A percentile compares a stretch with the other conserved stretches of the same genome.
Evolutionary conservation across 371 early-diverging fungal species (phyloP).

Genomic region (Mucor irregularis): DNA sequence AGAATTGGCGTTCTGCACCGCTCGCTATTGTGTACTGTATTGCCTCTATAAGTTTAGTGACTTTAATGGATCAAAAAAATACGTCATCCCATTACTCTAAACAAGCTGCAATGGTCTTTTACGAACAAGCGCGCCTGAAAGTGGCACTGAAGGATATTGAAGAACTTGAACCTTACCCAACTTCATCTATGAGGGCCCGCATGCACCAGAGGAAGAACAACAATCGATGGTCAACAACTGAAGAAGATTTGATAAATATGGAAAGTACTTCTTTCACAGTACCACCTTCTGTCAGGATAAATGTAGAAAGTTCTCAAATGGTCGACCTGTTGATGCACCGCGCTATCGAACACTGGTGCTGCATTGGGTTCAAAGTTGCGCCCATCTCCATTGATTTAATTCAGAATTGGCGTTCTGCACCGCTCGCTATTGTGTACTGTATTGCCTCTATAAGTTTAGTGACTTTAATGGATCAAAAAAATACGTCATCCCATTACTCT

Average conservation of each 20-base stretch:
- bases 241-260: slow-evolving; percentile 10
- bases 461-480: slow-evolving; percentile 21
- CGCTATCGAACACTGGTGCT: slow-evolving; percentile 31
- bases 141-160: too few relatives aligned
- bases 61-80: slow-evolving; percentile 19
- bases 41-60: slow-evolving; percentile 30
- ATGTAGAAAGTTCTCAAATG: slow-evolving; percentile 16
- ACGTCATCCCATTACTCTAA: slow-evolving; percentile 13
- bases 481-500: slow-evolving; percentile 4
- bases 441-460: slow-evolving; percentile 31
- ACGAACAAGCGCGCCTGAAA: slow-evolving; percentile 33
- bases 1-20: slow-evolving; percentile 21
- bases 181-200: neutral
- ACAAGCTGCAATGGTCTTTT: slow-evolving; percentile 26
- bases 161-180: neutral
- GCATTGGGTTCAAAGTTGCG: slow-evolving; percentile 28
- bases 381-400: slow-evolving; percentile 21
- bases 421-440: slow-evolving; percentile 24
- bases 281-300: slow-evolving; percentile 16
- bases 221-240: slow-evolving; percentile 5
- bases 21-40: slow-evolving; percentile 26
- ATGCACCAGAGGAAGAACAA: neutral
- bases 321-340: slow-evolving; percentile 24
- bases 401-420: slow-evolving; percentile 19
- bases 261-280: neutral